Base-by-base conservation (phyloP, 1,284 basidiomycete species). In the Cryptococcus sp. region DNA sequence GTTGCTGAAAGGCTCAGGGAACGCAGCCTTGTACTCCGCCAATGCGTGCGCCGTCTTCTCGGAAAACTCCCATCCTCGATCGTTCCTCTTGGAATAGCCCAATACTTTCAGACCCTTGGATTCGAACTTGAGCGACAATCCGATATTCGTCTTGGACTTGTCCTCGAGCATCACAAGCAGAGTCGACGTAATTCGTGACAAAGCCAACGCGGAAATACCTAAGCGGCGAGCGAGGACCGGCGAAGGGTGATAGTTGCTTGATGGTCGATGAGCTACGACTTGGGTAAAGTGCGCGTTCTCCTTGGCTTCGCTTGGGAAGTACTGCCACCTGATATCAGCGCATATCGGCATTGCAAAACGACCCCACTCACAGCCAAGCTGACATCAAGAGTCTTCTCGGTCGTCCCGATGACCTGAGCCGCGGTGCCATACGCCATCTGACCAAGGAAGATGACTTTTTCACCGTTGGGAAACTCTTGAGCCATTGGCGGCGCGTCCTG, bases 81-180 rank as follows among this genome's bases (percentile, higher is more conserved):
- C 87, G 30, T 88, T 85, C 79, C 96, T 95, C 65, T 87, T 84
- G 25, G 93, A 90, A 77, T 96, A 98, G 60, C 92, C 91, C 40
- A 98, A 84, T 1, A 99, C 96, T 79, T 99, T 99, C 69, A 94
- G 79, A n/a, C 88, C 85, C 80, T 96, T 97, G 22, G 87, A 91
- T 75, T 99, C 96, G 63, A 98, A 99, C 78, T 99, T 99, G 68
- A 99, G 84, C 71, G 90, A 91, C 22, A 99, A 83, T 4, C 96
- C 96, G 35, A 99, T 82, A 74, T 99, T 98, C 58, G 84, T 84
- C 81, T 96, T 97, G 10, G 60, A 60, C n/a, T 85, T 85, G 66
- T 90, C 88, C 0, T 83, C 80, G 0, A 85, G 84, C 51, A 88
- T 73, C 47, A 97, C 88, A 86, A 97, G 87, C 72, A 98, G 87